Conservation (phyloP, 768 basidiomycete species). For the Ephemerocybe angulata region DNA sequence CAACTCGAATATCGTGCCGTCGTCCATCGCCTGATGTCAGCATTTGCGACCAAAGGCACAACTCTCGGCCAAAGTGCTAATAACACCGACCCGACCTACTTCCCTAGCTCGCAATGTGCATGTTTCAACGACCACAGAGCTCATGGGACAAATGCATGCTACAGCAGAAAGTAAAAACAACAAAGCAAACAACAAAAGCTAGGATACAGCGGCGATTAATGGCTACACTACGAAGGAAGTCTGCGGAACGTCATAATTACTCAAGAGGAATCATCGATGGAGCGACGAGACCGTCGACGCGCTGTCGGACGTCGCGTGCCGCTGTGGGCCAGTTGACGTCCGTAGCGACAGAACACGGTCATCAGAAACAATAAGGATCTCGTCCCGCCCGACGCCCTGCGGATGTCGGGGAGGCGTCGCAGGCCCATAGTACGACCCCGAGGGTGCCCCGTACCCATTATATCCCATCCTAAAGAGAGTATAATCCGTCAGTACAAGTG, state of each 20-base stretch:
- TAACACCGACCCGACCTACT: too few species aligned
- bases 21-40: too few species aligned
- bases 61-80: too few species aligned
- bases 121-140: neutral
- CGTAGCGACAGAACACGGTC: constrained; percentile 77
- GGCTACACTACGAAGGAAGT: neutral
- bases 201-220: constrained; percentile 3
- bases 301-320: constrained; percentile 38
- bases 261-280: constrained; percentile 24
- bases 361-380: constrained; percentile 88
- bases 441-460: constrained; percentile 30
- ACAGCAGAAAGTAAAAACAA: neutral
- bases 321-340: constrained; percentile 33
- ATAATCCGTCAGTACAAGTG: neutral
- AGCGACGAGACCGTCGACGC: constrained; percentile 41
- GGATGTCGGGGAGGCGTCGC: constrained; percentile 31
- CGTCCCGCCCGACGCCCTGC: constrained; percentile 61
- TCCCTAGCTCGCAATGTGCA: too few species aligned
- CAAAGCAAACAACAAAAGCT: neutral
- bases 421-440: constrained; percentile 1
- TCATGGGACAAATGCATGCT: neutral
- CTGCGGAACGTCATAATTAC: neutral
- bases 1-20: too few species aligned
- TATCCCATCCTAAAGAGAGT: constrained; percentile 20
- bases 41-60: too few species aligned